Conservation (phyloP, 2,329 filamentous ascomycete species). For the Pestalotiopsis sp. region DNA sequence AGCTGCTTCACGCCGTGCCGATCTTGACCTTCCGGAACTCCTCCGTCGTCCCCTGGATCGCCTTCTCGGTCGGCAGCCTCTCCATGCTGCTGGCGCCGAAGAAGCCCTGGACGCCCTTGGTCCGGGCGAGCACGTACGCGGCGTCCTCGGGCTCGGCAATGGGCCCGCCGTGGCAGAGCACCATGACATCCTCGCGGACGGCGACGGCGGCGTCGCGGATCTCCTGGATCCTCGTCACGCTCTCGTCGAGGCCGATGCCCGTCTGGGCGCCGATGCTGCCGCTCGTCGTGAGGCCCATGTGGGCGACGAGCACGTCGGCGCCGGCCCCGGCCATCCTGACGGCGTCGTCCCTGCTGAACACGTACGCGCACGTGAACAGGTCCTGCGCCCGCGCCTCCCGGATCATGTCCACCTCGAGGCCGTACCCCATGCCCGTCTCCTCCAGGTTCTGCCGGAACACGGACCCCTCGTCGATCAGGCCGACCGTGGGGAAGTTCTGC, state of each 20-base stretch:
- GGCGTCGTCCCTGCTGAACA: slow-evolving; percentile 65
- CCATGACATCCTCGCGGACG: slow-evolving; percentile 61
- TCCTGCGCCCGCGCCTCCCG: slow-evolving; percentile 59
- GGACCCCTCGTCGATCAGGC: slow-evolving; percentile 62
- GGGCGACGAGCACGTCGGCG: slow-evolving; percentile 68
- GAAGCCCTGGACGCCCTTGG: slow-evolving; percentile 70
- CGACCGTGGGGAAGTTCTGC: slow-evolving; percentile 76
- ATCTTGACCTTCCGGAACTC: slow-evolving; percentile 48
- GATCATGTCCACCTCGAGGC: slow-evolving; percentile 68
- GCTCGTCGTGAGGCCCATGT: slow-evolving; percentile 68
- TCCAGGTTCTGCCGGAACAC: slow-evolving; percentile 69
- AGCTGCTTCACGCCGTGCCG: neutral
- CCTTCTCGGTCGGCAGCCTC: slow-evolving; percentile 64
- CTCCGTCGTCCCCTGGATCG: slow-evolving; percentile 51
- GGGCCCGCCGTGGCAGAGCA: slow-evolving; percentile 72
- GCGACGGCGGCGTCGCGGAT: slow-evolving; percentile 63
- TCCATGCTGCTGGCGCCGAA: slow-evolving; percentile 74
- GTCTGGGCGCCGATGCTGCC: slow-evolving; percentile 67
- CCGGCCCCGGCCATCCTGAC: slow-evolving; percentile 65
- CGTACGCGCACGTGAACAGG: slow-evolving; percentile 70
- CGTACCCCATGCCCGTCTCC: slow-evolving; percentile 73
- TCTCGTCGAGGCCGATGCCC: slow-evolving; percentile 66
- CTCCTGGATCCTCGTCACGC: slow-evolving; percentile 61
- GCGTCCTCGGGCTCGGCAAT: slow-evolving; percentile 68
- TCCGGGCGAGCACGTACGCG: slow-evolving; percentile 61